phyloP scores from a whole-genome alignment of 805 yeast species.

The Candida morakotiae region DNA sequence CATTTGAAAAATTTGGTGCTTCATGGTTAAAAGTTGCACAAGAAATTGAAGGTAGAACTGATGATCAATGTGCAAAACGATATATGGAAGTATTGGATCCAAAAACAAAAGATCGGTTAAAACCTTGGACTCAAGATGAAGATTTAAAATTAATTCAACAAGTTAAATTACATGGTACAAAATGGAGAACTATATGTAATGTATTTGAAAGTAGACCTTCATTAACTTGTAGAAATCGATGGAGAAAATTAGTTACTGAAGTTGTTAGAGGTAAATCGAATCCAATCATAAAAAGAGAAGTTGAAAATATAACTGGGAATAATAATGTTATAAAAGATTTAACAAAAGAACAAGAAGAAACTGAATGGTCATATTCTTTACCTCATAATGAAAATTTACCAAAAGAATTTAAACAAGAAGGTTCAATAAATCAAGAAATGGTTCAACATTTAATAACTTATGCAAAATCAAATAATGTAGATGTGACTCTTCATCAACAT shows the following conservation, averaged over 20 bases:
- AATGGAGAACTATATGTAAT: conserved; percentile 78
- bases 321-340: conserved; percentile 7
- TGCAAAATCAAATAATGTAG: conserved; percentile 54
- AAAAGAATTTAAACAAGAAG: conserved; percentile 31
- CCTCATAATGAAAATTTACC: conserved; percentile 36
- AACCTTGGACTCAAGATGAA: conserved; percentile 78
- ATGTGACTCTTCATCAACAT: conserved; percentile 78
- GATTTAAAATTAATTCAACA: conserved; percentile 65
- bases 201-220: conserved; percentile 79
- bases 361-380: conserved; percentile 64
- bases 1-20: conserved; percentile 68
- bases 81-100: conserved; percentile 89
- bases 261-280: conserved; percentile 66
- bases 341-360: conserved; percentile 13
- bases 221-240: conserved; percentile 84
- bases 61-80: conserved; percentile 92
- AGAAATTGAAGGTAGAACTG: conserved; percentile 80
- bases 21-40: conserved; percentile 82
- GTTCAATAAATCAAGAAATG: conserved; percentile 49
- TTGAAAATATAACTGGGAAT: conserved; percentile 44
- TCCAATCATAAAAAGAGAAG: conserved; percentile 52
- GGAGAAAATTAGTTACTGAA: conserved; percentile 81
- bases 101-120: conserved; percentile 64
- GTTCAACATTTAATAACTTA: conserved; percentile 56
- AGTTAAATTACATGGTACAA: conserved; percentile 73